These are phyloP conservation scores for Mycena kentingensis DNA, from an alignment of 768 basidiomycete genomes.

Conservation along the genomic window DNA sequence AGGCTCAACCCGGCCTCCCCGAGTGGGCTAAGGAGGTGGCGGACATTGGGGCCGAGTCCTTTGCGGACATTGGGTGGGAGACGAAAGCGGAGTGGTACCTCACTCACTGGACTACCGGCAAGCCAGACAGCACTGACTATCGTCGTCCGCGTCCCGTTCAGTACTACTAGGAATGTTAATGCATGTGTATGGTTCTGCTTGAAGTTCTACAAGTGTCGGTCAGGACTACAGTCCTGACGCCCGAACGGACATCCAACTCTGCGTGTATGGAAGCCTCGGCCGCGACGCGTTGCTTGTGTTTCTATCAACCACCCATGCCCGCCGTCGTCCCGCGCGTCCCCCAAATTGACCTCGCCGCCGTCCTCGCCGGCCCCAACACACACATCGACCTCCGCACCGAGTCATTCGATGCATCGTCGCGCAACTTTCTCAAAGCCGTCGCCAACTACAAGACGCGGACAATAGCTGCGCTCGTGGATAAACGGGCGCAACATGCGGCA, in stretches of 20 bases:
- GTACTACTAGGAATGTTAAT: no score
- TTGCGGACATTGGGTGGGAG: neutral
- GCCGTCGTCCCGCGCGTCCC: no score
- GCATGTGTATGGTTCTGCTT: no score
- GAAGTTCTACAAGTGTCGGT: no score
- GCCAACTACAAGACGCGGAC: constrained; percentile 72
- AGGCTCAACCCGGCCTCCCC: neutral
- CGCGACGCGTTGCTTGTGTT: no score
- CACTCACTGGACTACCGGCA: no score
- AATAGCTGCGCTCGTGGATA: constrained; percentile 66
- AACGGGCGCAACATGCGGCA: constrained; percentile 58
- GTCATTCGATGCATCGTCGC: constrained; percentile 64
- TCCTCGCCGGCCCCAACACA: constrained; percentile 58
- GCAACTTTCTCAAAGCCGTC: constrained; percentile 73
- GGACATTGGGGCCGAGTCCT: neutral
- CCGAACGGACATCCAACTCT: no score
- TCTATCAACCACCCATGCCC: no score
- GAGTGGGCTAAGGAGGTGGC: neutral
- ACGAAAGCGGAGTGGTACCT: neutral
- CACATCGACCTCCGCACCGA: constrained; percentile 65
- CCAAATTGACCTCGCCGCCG: constrained; percentile 61
- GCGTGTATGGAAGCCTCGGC: no score
- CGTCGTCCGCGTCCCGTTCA: no score
- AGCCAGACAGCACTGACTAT: no score
- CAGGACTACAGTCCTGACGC: no score